Base-by-base conservation (phyloP, 2,329 filamentous ascomycete species). In the Claviceps quebecensis region DNA sequence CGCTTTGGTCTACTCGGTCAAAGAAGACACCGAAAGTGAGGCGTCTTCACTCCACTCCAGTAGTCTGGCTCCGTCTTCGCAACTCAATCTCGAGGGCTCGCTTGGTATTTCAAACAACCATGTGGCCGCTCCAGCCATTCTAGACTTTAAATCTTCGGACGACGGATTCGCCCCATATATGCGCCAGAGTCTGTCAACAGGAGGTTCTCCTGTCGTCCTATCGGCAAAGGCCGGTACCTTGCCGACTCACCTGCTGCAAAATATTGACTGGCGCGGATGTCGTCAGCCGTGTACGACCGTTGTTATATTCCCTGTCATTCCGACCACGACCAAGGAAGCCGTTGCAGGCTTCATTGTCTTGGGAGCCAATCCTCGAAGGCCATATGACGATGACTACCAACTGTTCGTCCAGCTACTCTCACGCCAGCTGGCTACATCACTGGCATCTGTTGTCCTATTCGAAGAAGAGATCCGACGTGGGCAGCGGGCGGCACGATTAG, bases 381-480 rank as follows among this genome's bases (percentile, higher is more conserved):
- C 84, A 0, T 93, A 86, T 58, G 85, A 93, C 58, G 81, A 85
- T 39, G 87, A 91, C 57, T 93, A 91, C 60, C 78, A 80, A 55
- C 71, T 91, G 0, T 93, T 91, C 59, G 74, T 91, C 39, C 81
- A 86, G 58, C 72, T 91, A 1, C 68, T 91, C 5, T 83, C 81
- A 46, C 77, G 86, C 22, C 87, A 91, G 61, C 71, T 91, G 8
- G 85, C 83, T 8, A 91, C 86, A 0, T 88, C 86, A 0, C 75
- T 91, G 63, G 86, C 86, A 1, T 90, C 86, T 0, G 86, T 90
- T 0, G 84, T 90, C 0, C 67, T 93, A 1, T 90, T 90, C 53
- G 86, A 91, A 62, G 86, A 91, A 57, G 87, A 93, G 62, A 89
- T 91, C 56, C 78, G 77, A 53, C 76, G 85, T 54, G 84, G 85